phyloP scores from a whole-genome alignment of 2,329 filamentous ascomycete genomes.

The Sclerotinia subarctica region DNA sequence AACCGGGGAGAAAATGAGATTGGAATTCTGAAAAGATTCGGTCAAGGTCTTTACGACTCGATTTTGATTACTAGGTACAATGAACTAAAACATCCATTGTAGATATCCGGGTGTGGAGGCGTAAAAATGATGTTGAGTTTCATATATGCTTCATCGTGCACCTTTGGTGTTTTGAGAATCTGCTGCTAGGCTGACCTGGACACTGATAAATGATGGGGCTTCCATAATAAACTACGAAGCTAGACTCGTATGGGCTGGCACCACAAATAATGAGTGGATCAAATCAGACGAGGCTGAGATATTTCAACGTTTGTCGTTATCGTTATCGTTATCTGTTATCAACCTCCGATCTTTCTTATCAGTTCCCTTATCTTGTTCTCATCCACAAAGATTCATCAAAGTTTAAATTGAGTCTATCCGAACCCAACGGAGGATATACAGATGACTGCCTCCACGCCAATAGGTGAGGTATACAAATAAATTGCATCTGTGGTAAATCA shows the following conservation, averaged over 20 bases:
- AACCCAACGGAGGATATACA: background rate
- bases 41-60: background rate
- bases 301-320: background rate
- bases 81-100: background rate
- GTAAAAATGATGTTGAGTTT: slow-evolving; percentile 2
- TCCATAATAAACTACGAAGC: background rate
- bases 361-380: background rate
- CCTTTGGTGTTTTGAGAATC: background rate
- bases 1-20: background rate
- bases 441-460: background rate
- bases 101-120: background rate
- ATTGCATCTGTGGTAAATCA: background rate
- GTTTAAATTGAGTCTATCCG: background rate
- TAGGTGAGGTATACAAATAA: background rate
- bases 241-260: background rate
- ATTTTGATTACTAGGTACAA: background rate
- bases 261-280: background rate
- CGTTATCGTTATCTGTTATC: background rate
- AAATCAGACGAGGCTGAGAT: background rate
- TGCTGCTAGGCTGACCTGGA: background rate
- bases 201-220: background rate
- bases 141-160: slow-evolving; percentile 11
- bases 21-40: background rate
- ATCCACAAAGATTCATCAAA: background rate
- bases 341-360: background rate